Evolutionary conservation across 1,284 basidiomycete species (phyloP), one percentile per base, ranked within the genome.

Genomic region (Puccinia novopanici): DNA sequence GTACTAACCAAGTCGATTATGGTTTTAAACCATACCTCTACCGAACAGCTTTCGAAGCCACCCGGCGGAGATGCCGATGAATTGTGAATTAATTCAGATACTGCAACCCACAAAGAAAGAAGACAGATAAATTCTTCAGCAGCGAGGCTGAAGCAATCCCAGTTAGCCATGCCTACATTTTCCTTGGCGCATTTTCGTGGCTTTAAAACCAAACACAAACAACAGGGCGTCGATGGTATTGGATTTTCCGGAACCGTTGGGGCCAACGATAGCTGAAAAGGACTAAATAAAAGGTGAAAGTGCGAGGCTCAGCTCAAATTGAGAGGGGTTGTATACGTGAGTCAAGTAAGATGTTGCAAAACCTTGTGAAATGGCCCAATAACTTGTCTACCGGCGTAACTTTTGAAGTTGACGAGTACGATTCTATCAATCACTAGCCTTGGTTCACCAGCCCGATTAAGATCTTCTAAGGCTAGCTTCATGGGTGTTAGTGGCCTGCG

Each of bases 281-380:
- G 94, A 97, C 93, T 95, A 37, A 19, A 17, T 13, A 13, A 19
- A 30, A 67, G 30, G n/a, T 70, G 15, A 40, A 12, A 30, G 24
- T 12, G 27, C 67, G 71, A 83, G 50, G 57, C 30, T 42, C 52
- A 74, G 45, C 17, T 19, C 59, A 57, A 78, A 30, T 30, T 42
- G 10, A 67, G 9, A 59, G 6, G 6, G 63, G 22, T 9, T 6
- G 12, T 57, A 27, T 22, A 30, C 17, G 37, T 45, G 40, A 48
- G 63, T 13, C 17, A 19, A 61, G 34, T 22, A 63, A 72, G 68
- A 24, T 77, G 52, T 83, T 13, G 42, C 22, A 87, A 55, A 82
- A 92, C 93, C 88, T 98, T 98, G 87, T 99, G 96, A 87, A 99
- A 99, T 0, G 97, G 96, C 0, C 96, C 97, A 83, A 99, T 99